These are phyloP conservation scores for Termitomyces sp. DNA, from an alignment of 768 basidiomycete species.

Conservation along the genomic window DNA sequence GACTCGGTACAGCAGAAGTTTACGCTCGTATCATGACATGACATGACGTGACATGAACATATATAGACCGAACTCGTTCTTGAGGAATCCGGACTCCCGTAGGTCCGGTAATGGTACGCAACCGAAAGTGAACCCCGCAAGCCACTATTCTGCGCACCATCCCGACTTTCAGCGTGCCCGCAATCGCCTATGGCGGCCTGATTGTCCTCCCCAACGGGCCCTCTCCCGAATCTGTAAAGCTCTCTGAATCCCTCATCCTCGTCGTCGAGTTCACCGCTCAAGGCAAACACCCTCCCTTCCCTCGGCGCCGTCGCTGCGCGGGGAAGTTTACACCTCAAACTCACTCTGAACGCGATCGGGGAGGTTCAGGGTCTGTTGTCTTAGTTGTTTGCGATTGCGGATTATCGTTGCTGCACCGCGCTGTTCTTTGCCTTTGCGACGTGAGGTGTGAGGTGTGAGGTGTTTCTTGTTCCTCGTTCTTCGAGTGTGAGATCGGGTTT, in stretches of 20 bases:
- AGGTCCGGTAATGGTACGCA: conserved; percentile 57
- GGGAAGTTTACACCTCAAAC: conserved; percentile 37
- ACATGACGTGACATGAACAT: background rate
- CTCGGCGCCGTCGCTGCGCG: conserved; percentile 33
- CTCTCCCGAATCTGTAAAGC: conserved; percentile 53
- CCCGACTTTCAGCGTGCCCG: conserved; percentile 36
- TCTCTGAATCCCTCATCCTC: conserved; percentile 62
- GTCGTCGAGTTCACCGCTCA: conserved; percentile 50
- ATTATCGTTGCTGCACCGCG: conserved; percentile 54
- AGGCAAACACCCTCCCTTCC: conserved; percentile 45
- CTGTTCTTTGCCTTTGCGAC: no score
- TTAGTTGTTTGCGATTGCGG: conserved; percentile 57
- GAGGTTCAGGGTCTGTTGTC: conserved; percentile 46
- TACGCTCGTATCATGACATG: background rate
- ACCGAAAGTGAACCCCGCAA: conserved; percentile 59
- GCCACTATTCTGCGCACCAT: conserved; percentile 18
- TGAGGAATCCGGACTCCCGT: conserved; percentile 45
- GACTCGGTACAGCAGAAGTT: no score
- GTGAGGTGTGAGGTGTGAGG: conserved; percentile 39
- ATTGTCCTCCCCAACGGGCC: conserved; percentile 48
- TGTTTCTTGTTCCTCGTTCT: no score
- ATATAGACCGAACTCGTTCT: conserved; percentile 56
- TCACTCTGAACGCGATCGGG: conserved; percentile 37
- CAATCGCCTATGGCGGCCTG: conserved; percentile 59
- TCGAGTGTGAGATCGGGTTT: conserved; percentile 24